Evolutionary conservation across 495 filamentous ascomycete genomes (phyloP).

Genomic region (Penicillium cataractarum): DNA sequence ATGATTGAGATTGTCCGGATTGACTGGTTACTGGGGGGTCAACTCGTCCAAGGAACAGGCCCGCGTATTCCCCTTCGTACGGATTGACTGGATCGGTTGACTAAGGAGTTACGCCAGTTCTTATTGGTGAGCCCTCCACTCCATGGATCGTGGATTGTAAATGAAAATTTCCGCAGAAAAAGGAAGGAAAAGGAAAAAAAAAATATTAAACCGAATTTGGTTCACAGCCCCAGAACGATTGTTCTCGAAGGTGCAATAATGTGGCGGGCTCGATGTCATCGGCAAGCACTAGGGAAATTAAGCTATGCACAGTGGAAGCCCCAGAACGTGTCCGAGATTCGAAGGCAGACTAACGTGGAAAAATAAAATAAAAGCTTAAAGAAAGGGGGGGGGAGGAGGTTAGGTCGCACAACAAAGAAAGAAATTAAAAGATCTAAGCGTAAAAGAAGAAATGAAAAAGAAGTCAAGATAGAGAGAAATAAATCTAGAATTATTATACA

Average conservation of each 20-base stretch:
- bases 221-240: conserved; percentile 1
- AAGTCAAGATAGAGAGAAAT: conserved; percentile 10
- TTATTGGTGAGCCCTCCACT: conserved; percentile 21
- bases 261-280: conserved; percentile 15
- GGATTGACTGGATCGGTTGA: conserved; percentile 15
- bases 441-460: background rate
- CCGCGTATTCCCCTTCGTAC: conserved; percentile 5
- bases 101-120: conserved; percentile 7
- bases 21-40: conserved; percentile 14
- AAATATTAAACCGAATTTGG: background rate
- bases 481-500: conserved; percentile 1
- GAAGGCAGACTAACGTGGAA: background rate
- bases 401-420: background rate
- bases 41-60: conserved; percentile 25
- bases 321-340: conserved; percentile 16
- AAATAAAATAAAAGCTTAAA: conserved; percentile 11
- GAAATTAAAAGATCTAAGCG: background rate
- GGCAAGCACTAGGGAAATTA: conserved; percentile 22
- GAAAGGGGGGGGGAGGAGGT: conserved; percentile 17
- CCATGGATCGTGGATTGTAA: conserved; percentile 13
- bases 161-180: background rate
- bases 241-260: conserved; percentile 4
- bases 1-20: conserved; percentile 27
- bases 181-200: background rate
- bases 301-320: conserved; percentile 16